Evolutionary conservation across 305 asterid species (phyloP).

Genomic region (Ilex paraguariensis): DNA sequence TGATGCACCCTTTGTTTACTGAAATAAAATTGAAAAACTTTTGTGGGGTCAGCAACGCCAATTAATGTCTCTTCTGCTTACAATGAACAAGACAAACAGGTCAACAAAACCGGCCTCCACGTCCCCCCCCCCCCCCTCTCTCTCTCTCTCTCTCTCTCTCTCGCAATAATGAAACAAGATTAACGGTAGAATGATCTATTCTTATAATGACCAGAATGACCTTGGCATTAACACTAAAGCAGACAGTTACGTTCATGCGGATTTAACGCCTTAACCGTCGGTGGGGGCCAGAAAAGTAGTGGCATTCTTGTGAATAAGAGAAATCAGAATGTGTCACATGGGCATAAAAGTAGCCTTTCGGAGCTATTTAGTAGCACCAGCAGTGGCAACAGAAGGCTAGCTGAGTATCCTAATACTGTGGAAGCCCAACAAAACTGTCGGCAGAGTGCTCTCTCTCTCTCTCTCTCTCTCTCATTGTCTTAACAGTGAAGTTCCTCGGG

Average conservation of each 20-base stretch:
- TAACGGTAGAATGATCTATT: slow-evolving; percentile 38
- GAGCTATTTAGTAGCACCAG: background rate
- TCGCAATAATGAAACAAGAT: slow-evolving; percentile 13
- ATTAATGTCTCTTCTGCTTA: too few relatives aligned
- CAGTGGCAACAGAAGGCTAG: background rate
- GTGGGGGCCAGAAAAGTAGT: slow-evolving; percentile 32
- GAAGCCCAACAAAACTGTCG: slow-evolving; percentile 31
- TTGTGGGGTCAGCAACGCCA: too few relatives aligned
- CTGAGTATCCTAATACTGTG: background rate
- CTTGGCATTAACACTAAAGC: slow-evolving; percentile 20
- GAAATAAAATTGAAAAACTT: too few relatives aligned
- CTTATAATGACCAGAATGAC: slow-evolving; percentile 32
- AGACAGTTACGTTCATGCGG: slow-evolving; percentile 46
- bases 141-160: background rate
- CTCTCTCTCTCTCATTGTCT: background rate
- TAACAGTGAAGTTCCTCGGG: slow-evolving; percentile 21
- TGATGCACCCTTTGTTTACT: too few relatives aligned
- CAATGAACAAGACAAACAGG: background rate
- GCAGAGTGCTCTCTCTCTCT: slow-evolving; percentile 17
- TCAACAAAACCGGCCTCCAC: slow-evolving; percentile 16
- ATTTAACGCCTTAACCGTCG: slow-evolving; percentile 86
- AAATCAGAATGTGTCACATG: slow-evolving; percentile 31
- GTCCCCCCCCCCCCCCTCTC: background rate
- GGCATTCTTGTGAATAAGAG: slow-evolving; percentile 41
- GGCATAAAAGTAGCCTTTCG: slow-evolving; percentile 6